Base-by-base conservation (phyloP, 176 grass and related monocot species). In the Secale cereale region DNA sequence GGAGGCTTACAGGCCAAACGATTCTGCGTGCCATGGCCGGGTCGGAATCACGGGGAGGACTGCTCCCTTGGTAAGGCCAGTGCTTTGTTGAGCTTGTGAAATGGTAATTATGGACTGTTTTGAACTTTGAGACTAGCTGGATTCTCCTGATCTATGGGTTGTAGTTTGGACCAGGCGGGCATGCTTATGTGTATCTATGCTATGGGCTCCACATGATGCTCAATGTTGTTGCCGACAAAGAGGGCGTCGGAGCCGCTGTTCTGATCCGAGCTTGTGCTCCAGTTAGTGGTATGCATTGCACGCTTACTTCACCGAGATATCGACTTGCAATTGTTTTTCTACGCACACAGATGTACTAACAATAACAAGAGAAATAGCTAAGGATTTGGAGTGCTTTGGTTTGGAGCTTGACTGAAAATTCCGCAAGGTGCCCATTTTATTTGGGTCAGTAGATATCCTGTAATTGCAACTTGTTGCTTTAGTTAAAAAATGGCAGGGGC, bases 121-220 rank as follows among this genome's bases (percentile, higher is more conserved):
- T 76, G 35, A 39, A 22, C 20, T 43, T 37, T 31, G 7, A 41
- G 16, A 3, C 33, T 74, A 0, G 14, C 40, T 82, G 56, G 54
- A 8, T 62, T 7, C 59, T 23, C 27, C 35, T 7, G 6, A n/a
- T 76, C 5, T 1, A 3, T 13, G n/a, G 13, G 8, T 29, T 75
- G 70, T 79, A 98, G 96, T 98, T 98, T 85, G 96, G 96, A 72
- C 89, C 91, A 1, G 93, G 93, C 77, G 96, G 96, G 59, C 96
- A 94, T 90, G 87, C 93, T 0, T 95, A 95, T 87, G 96, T 98
- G 27, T 95, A 95, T 40, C 88, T 98, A 3, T 95, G 96, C 83
- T 98, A 95, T 81, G 96, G 91, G n/a, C 87, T 95, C 9, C 93
- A 95, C 78, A 94, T 95, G 89, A 98, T 98, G 96, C 96, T 95